These are phyloP conservation scores for Triangularia setosa DNA, from an alignment of 2,329 filamentous ascomycete genomes.

Conservation along the genomic window DNA sequence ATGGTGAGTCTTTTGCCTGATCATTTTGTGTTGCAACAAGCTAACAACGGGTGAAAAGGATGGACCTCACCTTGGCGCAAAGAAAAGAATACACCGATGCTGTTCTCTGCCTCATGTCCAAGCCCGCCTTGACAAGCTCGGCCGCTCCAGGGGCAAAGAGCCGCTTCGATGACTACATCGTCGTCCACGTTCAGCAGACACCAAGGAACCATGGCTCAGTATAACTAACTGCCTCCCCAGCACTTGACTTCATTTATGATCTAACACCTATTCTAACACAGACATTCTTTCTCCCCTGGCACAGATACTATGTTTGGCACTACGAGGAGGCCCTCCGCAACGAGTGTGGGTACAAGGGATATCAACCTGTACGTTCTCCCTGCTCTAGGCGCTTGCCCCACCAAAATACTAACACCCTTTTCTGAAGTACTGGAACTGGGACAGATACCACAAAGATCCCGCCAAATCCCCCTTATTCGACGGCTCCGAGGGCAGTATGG, in stretches of 20 bases:
- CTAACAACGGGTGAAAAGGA: conserved; percentile 7
- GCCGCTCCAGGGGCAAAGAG: conserved; percentile 25
- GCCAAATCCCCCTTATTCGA: conserved; percentile 45
- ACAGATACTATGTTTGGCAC: conserved; percentile 30
- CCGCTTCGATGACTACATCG: conserved; percentile 31
- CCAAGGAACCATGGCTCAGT: conserved; percentile 21
- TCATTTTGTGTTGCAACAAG: background rate
- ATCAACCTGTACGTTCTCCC: conserved; percentile 31
- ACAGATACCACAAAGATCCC: conserved; percentile 38
- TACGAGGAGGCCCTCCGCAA: conserved; percentile 31
- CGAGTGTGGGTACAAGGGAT: conserved; percentile 31
- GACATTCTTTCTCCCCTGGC: conserved; percentile 31
- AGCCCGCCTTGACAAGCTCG: conserved; percentile 13
- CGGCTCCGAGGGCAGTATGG: conserved; percentile 42
- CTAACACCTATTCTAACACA: conserved; percentile 1
- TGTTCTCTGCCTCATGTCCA: conserved; percentile 22
- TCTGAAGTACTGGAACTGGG: conserved; percentile 42
- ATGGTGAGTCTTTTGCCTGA: conserved; percentile 14
- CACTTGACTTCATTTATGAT: background rate
- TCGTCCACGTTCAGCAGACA: conserved; percentile 28
- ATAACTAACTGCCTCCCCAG: too few species aligned
- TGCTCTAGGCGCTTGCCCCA: too few species aligned
- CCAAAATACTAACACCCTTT: background rate
- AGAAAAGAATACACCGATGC: conserved; percentile 24
- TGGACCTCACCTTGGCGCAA: conserved; percentile 16